Conservation (phyloP, 2,329 filamentous ascomycete genomes). For the Fusarium pseudocircinatum region DNA sequence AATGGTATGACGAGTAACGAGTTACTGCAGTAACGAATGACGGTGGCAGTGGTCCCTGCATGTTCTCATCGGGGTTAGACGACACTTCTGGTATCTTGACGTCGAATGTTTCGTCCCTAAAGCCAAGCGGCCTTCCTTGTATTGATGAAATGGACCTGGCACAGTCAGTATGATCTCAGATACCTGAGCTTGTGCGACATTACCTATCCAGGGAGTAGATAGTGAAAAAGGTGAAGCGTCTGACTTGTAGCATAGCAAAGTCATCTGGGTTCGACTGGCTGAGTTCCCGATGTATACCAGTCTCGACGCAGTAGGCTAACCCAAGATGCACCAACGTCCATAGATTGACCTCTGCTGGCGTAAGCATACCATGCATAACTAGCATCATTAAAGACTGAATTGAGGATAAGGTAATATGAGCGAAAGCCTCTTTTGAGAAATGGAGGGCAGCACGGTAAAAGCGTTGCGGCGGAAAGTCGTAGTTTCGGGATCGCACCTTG, state of each 20-base stretch:
- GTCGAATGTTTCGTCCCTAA: neutral
- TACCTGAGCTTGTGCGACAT: neutral
- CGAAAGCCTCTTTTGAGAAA: neutral
- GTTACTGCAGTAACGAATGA: neutral
- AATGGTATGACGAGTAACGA: fast-evolving
- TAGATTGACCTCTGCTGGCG: neutral
- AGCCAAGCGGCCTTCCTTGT: neutral
- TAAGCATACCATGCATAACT: neutral
- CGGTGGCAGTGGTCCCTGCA: fast-evolving
- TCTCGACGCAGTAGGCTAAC: neutral
- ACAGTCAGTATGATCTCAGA: neutral
- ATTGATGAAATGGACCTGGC: neutral
- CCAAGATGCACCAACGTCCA: neutral
- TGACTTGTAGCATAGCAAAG: neutral
- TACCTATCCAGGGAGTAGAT: neutral
- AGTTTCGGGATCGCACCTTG: neutral
- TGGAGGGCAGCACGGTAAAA: neutral
- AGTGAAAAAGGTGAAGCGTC: neutral
- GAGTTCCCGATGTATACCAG: neutral
- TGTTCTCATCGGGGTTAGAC: fast-evolving
- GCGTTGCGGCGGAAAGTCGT: neutral
- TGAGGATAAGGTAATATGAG: neutral
- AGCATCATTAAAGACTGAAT: neutral
- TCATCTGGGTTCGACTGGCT: fast-evolving
- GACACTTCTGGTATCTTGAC: neutral